Evolutionary conservation across 768 basidiomycete species (phyloP).

Genomic region (Tulasnella sp.): DNA sequence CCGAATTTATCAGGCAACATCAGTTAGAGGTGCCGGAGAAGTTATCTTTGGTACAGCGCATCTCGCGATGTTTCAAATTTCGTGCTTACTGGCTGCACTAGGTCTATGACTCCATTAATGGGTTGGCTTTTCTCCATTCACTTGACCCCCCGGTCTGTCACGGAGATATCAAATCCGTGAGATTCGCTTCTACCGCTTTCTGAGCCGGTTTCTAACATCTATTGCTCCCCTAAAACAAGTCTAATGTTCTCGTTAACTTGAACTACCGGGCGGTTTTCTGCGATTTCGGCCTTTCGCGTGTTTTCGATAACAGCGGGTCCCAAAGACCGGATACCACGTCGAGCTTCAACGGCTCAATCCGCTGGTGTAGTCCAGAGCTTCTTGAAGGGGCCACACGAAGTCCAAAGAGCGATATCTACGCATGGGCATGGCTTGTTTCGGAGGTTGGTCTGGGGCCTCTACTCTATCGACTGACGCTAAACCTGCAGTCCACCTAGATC

Average conservation of each 20-base stretch:
- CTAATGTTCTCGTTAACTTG: background rate
- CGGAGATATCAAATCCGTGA: background rate
- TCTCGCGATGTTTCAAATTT: background rate
- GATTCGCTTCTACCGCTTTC: background rate
- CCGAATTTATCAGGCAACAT: background rate
- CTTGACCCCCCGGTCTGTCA: background rate
- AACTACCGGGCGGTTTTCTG: background rate
- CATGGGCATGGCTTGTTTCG: background rate
- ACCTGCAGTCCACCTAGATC: background rate
- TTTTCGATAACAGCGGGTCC: background rate
- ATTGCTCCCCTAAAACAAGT: background rate
- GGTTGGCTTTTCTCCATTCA: background rate
- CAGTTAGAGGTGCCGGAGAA: background rate
- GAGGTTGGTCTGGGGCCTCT: background rate
- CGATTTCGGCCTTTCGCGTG: background rate
- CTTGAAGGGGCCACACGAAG: background rate
- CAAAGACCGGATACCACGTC: background rate
- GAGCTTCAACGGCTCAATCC: conserved; percentile 2
- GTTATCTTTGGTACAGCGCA: background rate
- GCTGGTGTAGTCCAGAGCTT: background rate
- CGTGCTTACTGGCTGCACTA: background rate
- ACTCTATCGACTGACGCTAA: background rate
- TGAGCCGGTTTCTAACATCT: background rate
- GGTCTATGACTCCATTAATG: background rate
- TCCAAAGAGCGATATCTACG: background rate